These are phyloP conservation scores for Ajuga reptans DNA, from an alignment of 305 asterid species.

Conservation along the genomic window DNA sequence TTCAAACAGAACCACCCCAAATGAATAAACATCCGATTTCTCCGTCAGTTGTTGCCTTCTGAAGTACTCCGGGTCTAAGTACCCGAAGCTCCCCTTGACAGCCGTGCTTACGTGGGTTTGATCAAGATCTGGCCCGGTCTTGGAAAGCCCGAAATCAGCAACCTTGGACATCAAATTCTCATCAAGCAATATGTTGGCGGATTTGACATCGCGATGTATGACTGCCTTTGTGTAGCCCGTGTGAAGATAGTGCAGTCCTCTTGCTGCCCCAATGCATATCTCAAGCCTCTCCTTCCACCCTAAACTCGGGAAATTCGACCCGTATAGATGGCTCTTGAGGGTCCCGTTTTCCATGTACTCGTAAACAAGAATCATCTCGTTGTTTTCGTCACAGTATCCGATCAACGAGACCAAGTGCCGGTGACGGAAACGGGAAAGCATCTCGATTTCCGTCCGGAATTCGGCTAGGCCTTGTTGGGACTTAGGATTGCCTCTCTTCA, in stretches of 20 bases:
- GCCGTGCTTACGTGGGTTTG: constrained; percentile 47
- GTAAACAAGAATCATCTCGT: constrained; percentile 37
- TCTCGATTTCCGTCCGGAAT: constrained; percentile 38
- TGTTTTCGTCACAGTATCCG: constrained; percentile 36
- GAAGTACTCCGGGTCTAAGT: constrained; percentile 63
- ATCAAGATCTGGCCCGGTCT: constrained; percentile 36
- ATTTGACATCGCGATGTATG: constrained; percentile 36
- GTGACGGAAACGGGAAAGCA: constrained; percentile 37
- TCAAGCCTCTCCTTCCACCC: constrained; percentile 71
- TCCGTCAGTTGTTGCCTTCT: constrained; percentile 61
- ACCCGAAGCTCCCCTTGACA: constrained; percentile 68
- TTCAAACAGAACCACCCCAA: constrained; percentile 65
- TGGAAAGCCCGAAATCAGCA: constrained; percentile 38
- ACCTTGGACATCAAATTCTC: constrained; percentile 36
- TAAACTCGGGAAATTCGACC: constrained; percentile 35
- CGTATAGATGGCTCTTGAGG: constrained; percentile 50
- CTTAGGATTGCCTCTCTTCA: constrained; percentile 52
- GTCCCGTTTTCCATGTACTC: constrained; percentile 39
- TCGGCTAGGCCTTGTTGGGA: constrained; percentile 58
- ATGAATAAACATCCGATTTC: constrained; percentile 65
- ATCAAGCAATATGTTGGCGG: constrained; percentile 37
- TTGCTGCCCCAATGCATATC: constrained; percentile 37
- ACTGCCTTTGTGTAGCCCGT: constrained; percentile 27
- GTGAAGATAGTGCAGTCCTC: constrained; percentile 42
- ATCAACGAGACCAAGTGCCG: constrained; percentile 38